phyloP scores from a whole-genome alignment of 176 grass and related monocot species.

The Hordeum marinum region DNA sequence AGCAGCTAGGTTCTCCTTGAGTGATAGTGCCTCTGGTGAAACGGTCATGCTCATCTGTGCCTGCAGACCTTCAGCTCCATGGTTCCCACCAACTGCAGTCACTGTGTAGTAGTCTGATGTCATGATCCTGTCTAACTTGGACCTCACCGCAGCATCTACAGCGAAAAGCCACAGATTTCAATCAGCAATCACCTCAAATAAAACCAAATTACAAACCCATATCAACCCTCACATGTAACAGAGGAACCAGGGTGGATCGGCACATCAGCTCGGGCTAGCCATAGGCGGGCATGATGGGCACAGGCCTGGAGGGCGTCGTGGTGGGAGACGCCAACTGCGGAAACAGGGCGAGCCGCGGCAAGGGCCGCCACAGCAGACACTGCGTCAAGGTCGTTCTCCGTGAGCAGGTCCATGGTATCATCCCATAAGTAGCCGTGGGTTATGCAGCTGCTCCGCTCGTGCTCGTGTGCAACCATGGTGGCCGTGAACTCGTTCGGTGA shows the following conservation, averaged over 20 bases:
- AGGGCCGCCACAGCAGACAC: too few relatives aligned
- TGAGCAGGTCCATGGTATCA: too few relatives aligned
- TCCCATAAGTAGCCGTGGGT: too few relatives aligned
- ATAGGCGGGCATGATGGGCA: constrained; percentile 51
- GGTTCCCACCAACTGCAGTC: constrained; percentile 45
- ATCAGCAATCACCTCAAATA: neutral
- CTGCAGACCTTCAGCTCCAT: constrained; percentile 16
- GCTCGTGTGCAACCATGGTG: too few relatives aligned
- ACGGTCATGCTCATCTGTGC: neutral
- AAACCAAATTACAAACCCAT: neutral
- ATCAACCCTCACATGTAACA: constrained; percentile 59
- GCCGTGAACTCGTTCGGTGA: too few relatives aligned
- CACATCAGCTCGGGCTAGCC: constrained; percentile 26
- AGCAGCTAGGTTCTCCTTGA: neutral
- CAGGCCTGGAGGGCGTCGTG: constrained; percentile 61
- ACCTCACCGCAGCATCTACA: constrained; percentile 69
- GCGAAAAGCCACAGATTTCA: neutral
- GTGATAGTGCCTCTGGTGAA: neutral
- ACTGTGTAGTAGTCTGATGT: constrained; percentile 66
- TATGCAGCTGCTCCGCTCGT: too few relatives aligned
- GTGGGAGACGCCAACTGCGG: constrained; percentile 61
- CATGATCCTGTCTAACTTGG: constrained; percentile 59
- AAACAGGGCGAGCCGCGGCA: constrained; percentile 45
- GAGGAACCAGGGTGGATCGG: too few relatives aligned
- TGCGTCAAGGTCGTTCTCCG: too few relatives aligned